Conservation (phyloP, 2,329 filamentous ascomycete species). For the Pestalotiopsis sp. region DNA sequence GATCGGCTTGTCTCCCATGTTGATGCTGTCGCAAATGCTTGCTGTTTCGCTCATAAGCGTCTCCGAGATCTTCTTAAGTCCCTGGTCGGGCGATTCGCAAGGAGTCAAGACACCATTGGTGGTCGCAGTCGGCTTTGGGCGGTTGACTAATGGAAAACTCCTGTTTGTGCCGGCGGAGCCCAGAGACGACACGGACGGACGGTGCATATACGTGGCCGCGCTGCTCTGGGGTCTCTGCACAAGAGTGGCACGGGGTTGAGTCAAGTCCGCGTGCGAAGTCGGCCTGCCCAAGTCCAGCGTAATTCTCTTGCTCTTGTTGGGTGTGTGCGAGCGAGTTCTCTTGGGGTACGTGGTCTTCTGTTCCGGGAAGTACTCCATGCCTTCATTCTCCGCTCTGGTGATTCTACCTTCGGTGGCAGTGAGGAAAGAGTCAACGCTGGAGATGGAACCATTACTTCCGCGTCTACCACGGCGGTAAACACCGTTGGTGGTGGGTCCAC, state of each 20-base stretch:
- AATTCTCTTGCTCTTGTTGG: slow-evolving; percentile 32
- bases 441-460: slow-evolving; percentile 52
- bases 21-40: slow-evolving; percentile 38
- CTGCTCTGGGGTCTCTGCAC: slow-evolving; percentile 47
- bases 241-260: slow-evolving; percentile 34
- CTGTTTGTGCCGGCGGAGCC: slow-evolving; percentile 62
- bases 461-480: slow-evolving; percentile 35
- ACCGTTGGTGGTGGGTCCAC: slow-evolving; percentile 43
- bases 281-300: slow-evolving; percentile 24
- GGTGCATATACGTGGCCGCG: slow-evolving; percentile 46
- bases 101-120: slow-evolving; percentile 48
- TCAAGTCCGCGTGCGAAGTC: slow-evolving; percentile 26
- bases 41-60: slow-evolving; percentile 52
- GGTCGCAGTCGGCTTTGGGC: slow-evolving; percentile 37
- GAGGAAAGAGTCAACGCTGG: slow-evolving; percentile 58
- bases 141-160: slow-evolving; percentile 65
- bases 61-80: slow-evolving; percentile 50
- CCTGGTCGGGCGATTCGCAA: slow-evolving; percentile 51
- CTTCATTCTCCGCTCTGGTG: slow-evolving; percentile 26
- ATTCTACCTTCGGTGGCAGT: slow-evolving; percentile 55
- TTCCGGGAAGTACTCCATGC: slow-evolving; percentile 25
- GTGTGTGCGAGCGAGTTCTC: slow-evolving; percentile 32
- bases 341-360: slow-evolving; percentile 23
- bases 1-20: slow-evolving; percentile 40
- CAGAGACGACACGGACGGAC: slow-evolving; percentile 60